Percentiles rank a stretch among this genome's conserved stretches.
These are phyloP conservation scores for Trypanosoma boissoni DNA, from an alignment of 208 protist genomes.

Conservation along the genomic window DNA sequence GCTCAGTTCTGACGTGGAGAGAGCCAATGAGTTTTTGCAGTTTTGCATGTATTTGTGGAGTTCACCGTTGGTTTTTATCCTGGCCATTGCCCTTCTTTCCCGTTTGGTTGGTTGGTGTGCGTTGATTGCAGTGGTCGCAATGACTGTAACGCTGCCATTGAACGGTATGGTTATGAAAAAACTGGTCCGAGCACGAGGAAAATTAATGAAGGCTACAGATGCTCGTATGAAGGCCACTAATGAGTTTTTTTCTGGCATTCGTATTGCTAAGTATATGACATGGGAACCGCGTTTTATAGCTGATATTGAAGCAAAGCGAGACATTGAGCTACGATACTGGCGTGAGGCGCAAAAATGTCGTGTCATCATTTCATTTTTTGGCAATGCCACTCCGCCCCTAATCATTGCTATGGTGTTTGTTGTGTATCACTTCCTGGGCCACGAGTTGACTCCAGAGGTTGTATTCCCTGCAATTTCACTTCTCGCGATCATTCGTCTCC, in stretches of 20 bases:
- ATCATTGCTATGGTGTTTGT: constrained; percentile 48
- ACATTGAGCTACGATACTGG: constrained; percentile 29
- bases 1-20: constrained; percentile 58
- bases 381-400: constrained; percentile 44
- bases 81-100: constrained; percentile 31
- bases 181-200: constrained; percentile 16
- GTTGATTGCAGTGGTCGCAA: constrained; percentile 41
- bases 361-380: constrained; percentile 34
- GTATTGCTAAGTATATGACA: constrained; percentile 82
- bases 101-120: constrained; percentile 37
- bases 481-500: constrained; percentile 86
- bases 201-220: constrained; percentile 48
- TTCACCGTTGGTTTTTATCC: constrained; percentile 40
- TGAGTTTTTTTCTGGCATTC: constrained; percentile 79
- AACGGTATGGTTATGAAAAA: constrained; percentile 30
- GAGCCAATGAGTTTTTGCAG: constrained; percentile 44
- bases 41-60: constrained; percentile 49
- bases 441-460: constrained; percentile 64
- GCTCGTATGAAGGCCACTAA: constrained; percentile 68
- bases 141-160: constrained; percentile 46
- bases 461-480: constrained; percentile 90
- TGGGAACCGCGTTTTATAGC: constrained; percentile 62
- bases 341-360: constrained; percentile 24
- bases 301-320: constrained; percentile 26
- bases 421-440: constrained; percentile 41